These are phyloP conservation scores for Crassisporium funariophilum DNA, from an alignment of 768 basidiomycete species.

Conservation along the genomic window DNA sequence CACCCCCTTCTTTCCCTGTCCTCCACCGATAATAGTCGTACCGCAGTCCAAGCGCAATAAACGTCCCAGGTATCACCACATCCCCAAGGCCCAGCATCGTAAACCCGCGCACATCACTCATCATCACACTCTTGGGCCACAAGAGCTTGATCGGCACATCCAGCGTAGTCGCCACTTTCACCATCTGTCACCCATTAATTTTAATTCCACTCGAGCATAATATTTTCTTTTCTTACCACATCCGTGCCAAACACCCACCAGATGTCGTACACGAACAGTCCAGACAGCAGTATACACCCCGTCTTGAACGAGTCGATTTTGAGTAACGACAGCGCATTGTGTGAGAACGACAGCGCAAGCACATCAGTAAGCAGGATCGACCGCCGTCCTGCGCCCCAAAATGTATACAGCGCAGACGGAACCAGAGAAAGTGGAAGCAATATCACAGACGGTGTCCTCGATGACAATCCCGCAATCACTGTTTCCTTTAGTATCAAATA, in stretches of 20 bases:
- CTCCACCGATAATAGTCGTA: conserved; percentile 75
- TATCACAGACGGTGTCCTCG: conserved; percentile 58
- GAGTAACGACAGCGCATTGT: conserved; percentile 77
- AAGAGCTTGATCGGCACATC: conserved; percentile 94
- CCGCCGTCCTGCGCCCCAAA: conserved; percentile 44
- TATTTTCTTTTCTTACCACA: conserved; percentile 55
- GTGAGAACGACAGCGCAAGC: conserved; percentile 74
- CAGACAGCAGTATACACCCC: conserved; percentile 77
- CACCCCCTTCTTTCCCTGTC: conserved; percentile 28
- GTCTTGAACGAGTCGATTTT: conserved; percentile 90
- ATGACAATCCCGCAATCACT: conserved; percentile 45
- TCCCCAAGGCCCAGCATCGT: conserved; percentile 95
- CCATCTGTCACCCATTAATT: conserved; percentile 61
- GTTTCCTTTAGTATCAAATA: conserved; percentile 1
- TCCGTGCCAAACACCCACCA: conserved; percentile 93
- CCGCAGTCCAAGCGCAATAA: conserved; percentile 84
- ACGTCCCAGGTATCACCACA: conserved; percentile 64
- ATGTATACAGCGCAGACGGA: conserved; percentile 67
- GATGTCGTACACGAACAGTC: conserved; percentile 91
- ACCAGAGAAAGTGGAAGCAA: conserved; percentile 61
- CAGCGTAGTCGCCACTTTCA: conserved; percentile 85
- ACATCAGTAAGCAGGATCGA: conserved; percentile 80
- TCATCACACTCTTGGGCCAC: conserved; percentile 70
- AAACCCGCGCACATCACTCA: conserved; percentile 58
- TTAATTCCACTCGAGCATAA: background rate